Base-by-base conservation (phyloP, 208 protist genomes). In the Trypanosoma avium region DNA sequence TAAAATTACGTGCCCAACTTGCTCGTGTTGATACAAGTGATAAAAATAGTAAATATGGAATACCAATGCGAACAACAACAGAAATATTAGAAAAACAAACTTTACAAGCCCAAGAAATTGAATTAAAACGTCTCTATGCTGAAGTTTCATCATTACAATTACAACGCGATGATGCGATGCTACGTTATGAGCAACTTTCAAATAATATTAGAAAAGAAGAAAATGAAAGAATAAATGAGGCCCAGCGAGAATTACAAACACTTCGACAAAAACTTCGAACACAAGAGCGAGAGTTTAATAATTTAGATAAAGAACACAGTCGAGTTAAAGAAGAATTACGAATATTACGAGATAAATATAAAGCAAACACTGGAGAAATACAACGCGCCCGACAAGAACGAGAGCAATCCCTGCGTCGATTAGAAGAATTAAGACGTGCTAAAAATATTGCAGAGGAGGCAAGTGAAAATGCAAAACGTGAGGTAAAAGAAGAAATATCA, bases 61-160 rank as follows among this genome's bases (percentile, higher is more conserved):
- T 66, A 29, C 36, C 22, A 17, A n/a, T 45, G 1, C 67, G 63
- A 30, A 88, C 79, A n/a, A 76, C 81, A 52, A 70, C 67, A 13
- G 83, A 86, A 56, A 45, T 94, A 10, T 62, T 91, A 7, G 87
- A 91, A 22, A 58, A 76, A 38, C 87, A 94, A 61, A 64, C 84
- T 13, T 70, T 81, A 19, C 79, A 83, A 59, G 81, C 87, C n/a
- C 79, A 81, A 12, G 84, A 86, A 42, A 67, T 79, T 48, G 87
- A 94, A 60, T n/a, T 94, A 47, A 83, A 88, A 67, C 84, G 84
- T 3, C 70, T 94, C 29, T 84, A 84, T 70, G 66, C 57, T 17
- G 87, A 94, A 52, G 66, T 91, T 5, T 71, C 83, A 1, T 29
- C 68, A 3, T 47, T 84, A 26, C 84, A 91, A 63, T 32, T 82